Evolutionary conservation across 768 basidiomycete species (phyloP).

Genomic region (Tulasnella sp.): DNA sequence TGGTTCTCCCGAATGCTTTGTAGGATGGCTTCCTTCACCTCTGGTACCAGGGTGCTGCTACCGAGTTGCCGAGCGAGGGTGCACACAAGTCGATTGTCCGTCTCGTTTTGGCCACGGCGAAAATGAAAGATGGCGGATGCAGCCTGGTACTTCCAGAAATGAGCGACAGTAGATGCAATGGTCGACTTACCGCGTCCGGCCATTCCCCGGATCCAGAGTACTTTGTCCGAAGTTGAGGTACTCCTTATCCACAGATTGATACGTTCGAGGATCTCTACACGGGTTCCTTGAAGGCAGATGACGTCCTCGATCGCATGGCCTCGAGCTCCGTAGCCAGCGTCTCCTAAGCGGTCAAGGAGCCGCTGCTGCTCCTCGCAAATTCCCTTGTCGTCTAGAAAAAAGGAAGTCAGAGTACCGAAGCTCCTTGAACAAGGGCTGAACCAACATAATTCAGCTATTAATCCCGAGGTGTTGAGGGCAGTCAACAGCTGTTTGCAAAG

Average conservation of each 20-base stretch:
- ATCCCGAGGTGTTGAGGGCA: neutral
- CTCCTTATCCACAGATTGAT: neutral
- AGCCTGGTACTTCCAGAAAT: neutral
- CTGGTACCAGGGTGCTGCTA: neutral
- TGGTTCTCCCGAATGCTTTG: neutral
- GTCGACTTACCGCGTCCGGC: slow-evolving; percentile 1
- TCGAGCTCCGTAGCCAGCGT: neutral
- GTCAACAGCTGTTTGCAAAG: neutral
- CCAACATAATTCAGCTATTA: neutral
- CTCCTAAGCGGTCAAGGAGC: neutral
- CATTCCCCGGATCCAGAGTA: slow-evolving; percentile 3
- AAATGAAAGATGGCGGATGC: neutral
- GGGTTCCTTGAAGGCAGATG: neutral
- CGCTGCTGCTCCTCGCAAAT: neutral
- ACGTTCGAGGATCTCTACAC: neutral
- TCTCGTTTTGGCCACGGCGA: neutral
- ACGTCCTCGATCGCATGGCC: neutral
- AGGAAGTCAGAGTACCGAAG: neutral
- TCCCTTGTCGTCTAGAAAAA: neutral
- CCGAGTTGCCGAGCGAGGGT: neutral
- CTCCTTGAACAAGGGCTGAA: neutral
- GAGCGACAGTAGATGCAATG: neutral
- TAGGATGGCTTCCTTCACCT: neutral
- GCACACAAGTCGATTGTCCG: neutral
- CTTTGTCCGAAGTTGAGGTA: neutral